Evolutionary conservation across 208 protist species (phyloP).

Genomic region (Wallacemonas sp.): DNA sequence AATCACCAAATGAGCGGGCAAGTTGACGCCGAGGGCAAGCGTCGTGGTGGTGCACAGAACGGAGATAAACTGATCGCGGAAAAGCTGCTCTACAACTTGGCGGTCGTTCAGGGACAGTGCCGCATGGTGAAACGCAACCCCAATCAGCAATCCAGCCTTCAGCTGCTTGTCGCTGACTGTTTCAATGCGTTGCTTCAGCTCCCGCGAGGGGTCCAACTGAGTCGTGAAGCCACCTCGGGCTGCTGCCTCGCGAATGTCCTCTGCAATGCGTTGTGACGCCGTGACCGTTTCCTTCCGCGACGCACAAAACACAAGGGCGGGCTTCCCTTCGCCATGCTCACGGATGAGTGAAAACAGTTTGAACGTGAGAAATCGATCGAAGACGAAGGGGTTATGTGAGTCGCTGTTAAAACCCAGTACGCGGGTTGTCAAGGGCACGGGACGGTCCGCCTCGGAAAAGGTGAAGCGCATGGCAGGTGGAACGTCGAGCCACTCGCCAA

Average conservation of each 20-base stretch:
- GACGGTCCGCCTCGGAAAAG: constrained; percentile 74
- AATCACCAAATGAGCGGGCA: constrained; percentile 92
- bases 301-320: constrained; percentile 89
- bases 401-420: constrained; percentile 78
- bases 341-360: constrained; percentile 81
- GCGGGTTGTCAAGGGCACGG: constrained; percentile 72
- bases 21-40: constrained; percentile 93
- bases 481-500: constrained; percentile 88
- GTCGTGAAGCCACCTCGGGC: constrained; percentile 26
- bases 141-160: constrained; percentile 50
- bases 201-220: constrained; percentile 40
- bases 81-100: constrained; percentile 84
- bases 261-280: constrained; percentile 61
- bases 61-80: constrained; percentile 76
- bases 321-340: constrained; percentile 70
- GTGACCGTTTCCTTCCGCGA: constrained; percentile 77
- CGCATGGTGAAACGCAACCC: constrained; percentile 89
- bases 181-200: constrained; percentile 27
- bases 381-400: constrained; percentile 83
- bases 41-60: constrained; percentile 93
- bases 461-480: constrained; percentile 39
- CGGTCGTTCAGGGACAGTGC: constrained; percentile 78
- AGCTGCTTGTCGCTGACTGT: constrained; percentile 75
- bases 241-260: constrained; percentile 50
- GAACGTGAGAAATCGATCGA: constrained; percentile 90